Evolutionary conservation across 495 filamentous ascomycete species (phyloP).

Genomic region (Margaritispora aquatica): DNA sequence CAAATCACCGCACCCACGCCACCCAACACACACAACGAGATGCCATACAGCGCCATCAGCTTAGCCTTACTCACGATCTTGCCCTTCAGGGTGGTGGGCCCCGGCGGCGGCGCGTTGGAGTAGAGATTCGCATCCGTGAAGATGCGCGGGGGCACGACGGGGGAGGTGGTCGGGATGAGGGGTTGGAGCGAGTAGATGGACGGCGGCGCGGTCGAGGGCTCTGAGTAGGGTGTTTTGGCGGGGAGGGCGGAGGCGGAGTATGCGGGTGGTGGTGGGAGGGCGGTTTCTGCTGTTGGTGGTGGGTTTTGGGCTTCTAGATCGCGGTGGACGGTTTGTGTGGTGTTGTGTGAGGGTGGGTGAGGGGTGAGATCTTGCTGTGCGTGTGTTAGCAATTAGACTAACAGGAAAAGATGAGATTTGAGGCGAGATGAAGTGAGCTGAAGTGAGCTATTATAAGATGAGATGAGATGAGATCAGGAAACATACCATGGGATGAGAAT

Average conservation of each 20-base stretch:
- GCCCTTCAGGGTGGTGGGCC: not conserved
- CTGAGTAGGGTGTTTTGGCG: not conserved
- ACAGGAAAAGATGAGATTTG: not conserved
- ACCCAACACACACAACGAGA: not conserved
- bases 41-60: not conserved
- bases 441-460: not conserved
- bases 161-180: not conserved
- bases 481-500: no score
- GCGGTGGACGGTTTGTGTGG: not conserved
- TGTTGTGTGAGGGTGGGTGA: not conserved
- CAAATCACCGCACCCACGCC: not conserved
- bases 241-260: not conserved
- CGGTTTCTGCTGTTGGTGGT: not conserved
- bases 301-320: not conserved
- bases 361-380: not conserved
- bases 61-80: not conserved
- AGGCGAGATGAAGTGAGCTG: not conserved
- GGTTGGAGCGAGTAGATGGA: not conserved
- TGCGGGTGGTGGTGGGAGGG: not conserved
- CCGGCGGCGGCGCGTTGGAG: not conserved
- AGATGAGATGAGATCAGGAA: not conserved
- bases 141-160: not conserved
- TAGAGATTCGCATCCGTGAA: not conserved
- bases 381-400: not conserved
- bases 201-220: not conserved